Evolutionary conservation across 2,329 filamentous ascomycete genomes (phyloP).

Genomic region (Polychaeton citri): DNA sequence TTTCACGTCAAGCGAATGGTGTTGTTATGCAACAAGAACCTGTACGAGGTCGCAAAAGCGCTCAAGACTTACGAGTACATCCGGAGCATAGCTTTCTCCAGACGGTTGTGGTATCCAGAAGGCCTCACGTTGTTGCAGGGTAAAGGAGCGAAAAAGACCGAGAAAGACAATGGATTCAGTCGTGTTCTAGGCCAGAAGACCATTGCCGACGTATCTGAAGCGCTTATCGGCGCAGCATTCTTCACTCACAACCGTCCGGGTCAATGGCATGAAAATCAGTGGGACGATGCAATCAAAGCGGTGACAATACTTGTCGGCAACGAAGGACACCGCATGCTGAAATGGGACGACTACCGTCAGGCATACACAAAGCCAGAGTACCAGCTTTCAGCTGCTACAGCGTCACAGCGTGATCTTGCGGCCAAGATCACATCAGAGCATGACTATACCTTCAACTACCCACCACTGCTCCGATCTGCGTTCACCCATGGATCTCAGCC

Average conservation of each 20-base stretch:
- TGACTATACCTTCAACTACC: slow-evolving; percentile 57
- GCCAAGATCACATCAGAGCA: slow-evolving; percentile 47
- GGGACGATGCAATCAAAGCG: slow-evolving; percentile 48
- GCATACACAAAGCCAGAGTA: slow-evolving; percentile 59
- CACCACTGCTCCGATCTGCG: slow-evolving; percentile 65
- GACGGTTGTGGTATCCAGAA: slow-evolving; percentile 78
- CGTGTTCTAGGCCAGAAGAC: slow-evolving; percentile 61
- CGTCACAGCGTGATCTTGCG: slow-evolving; percentile 56
- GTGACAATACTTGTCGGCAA: slow-evolving; percentile 59
- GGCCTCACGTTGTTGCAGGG: slow-evolving; percentile 61
- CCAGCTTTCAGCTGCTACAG: slow-evolving; percentile 49
- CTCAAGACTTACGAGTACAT: slow-evolving; percentile 61
- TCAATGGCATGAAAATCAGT: slow-evolving; percentile 32
- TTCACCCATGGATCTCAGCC: slow-evolving; percentile 82
- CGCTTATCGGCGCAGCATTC: slow-evolving; percentile 74
- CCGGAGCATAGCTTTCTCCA: slow-evolving; percentile 68
- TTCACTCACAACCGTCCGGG: slow-evolving; percentile 39
- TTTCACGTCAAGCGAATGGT: slow-evolving; percentile 87
- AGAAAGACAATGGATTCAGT: slow-evolving; percentile 7
- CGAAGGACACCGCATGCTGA: slow-evolving; percentile 53
- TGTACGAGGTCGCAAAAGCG: slow-evolving; percentile 63
- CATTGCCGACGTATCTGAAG: slow-evolving; percentile 79
- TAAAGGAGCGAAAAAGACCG: slow-evolving; percentile 26
- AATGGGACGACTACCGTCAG: slow-evolving; percentile 60
- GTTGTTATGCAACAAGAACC: slow-evolving; percentile 79